Percentiles rank a stretch among this genome's conserved stretches.
phyloP scores from a whole-genome alignment of 2,329 filamentous ascomycete genomes.

The Colletotrichum falcatum region DNA sequence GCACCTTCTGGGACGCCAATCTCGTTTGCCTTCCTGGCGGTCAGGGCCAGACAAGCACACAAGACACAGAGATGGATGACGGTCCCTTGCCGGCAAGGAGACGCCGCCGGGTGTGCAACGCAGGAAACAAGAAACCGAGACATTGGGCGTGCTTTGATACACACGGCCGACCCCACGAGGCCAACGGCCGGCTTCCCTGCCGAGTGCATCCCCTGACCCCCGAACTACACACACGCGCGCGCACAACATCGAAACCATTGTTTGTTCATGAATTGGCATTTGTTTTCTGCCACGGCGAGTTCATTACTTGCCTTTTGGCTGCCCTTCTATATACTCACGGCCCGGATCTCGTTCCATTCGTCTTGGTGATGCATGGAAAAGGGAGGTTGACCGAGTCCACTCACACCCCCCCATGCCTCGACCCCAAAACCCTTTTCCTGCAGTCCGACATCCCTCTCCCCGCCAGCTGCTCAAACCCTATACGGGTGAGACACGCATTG shows the following conservation, averaged over 20 bases:
- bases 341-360: constrained; percentile 21
- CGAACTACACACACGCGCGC: not conserved
- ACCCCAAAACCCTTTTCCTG: not conserved
- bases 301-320: constrained; percentile 34
- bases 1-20: not conserved
- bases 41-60: constrained; percentile 6
- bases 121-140: constrained; percentile 7
- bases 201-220: no score
- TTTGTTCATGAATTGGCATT: constrained; percentile 29
- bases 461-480: constrained; percentile 2
- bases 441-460: constrained; percentile 2
- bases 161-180: constrained; percentile 21
- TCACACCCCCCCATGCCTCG: constrained; percentile 8
- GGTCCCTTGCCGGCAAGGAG: constrained; percentile 7
- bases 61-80: not conserved
- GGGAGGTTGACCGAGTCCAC: not conserved
- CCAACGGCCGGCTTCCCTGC: constrained; percentile 12
- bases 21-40: constrained; percentile 30
- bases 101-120: not conserved
- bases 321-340: constrained; percentile 28
- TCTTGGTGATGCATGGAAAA: not conserved
- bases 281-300: constrained; percentile 31
- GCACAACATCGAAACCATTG: not conserved
- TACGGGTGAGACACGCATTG: constrained; percentile 19
- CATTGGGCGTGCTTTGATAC: constrained; percentile 6